phyloP scores from a whole-genome alignment of 2,329 filamentous ascomycete species.

The Alternaria conjuncta region DNA sequence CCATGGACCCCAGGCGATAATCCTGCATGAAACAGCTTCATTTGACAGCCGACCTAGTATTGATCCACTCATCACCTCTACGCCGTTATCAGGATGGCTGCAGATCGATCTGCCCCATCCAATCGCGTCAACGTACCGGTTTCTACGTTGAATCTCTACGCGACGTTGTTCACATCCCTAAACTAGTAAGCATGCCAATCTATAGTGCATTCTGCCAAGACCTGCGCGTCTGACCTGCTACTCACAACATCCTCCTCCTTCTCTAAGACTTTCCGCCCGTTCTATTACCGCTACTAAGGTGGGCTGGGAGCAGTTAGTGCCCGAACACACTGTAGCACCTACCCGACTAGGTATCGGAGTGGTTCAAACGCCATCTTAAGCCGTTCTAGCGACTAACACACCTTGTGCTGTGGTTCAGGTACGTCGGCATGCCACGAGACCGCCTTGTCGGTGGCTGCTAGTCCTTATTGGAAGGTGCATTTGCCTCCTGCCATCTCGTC shows the following conservation, averaged over 20 bases:
- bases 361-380: slow-evolving; percentile 35
- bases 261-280: slow-evolving; percentile 21
- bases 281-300: slow-evolving; percentile 33
- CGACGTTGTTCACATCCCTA: slow-evolving; percentile 37
- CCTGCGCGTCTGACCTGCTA: slow-evolving; percentile 22
- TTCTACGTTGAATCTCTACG: slow-evolving; percentile 21
- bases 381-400: slow-evolving; percentile 21
- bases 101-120: slow-evolving; percentile 24
- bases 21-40: slow-evolving; percentile 17
- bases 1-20: slow-evolving; percentile 4
- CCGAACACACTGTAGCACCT: slow-evolving; percentile 38
- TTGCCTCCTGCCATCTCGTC: slow-evolving; percentile 17
- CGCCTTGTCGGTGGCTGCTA: slow-evolving; percentile 21
- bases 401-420: slow-evolving; percentile 18
- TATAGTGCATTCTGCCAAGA: slow-evolving; percentile 40
- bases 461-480: slow-evolving; percentile 42
- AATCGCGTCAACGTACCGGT: slow-evolving; percentile 19
- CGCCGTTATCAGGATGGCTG: slow-evolving; percentile 20
- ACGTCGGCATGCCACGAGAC: slow-evolving; percentile 26
- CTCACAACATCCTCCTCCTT: slow-evolving; percentile 22
- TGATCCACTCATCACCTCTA: slow-evolving; percentile 17
- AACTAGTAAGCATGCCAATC: slow-evolving; percentile 42
- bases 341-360: slow-evolving; percentile 35
- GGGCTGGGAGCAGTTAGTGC: slow-evolving; percentile 29
- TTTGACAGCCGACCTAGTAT: slow-evolving; percentile 14